Evolutionary conservation across 2,329 filamentous ascomycete genomes (phyloP), one percentile per base, ranked within the genome.

Genomic region (Neopestalotiopsis rosae): DNA sequence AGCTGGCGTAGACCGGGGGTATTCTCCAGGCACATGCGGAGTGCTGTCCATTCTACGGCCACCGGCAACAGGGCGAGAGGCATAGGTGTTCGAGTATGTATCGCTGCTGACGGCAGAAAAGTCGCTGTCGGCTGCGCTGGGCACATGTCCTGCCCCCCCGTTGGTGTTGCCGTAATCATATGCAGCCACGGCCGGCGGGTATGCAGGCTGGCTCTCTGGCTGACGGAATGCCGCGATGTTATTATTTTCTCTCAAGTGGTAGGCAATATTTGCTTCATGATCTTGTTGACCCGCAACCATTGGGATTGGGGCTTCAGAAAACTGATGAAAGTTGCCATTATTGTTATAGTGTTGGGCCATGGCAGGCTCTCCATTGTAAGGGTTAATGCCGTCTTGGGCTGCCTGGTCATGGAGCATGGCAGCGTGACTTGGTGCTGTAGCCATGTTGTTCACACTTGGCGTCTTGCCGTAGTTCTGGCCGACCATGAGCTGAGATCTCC

Each of bases 321-420:
- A 72, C 17, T 69, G 72, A 20, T 65, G 66, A 1, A 70, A 67
- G 57, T 70, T 67, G 24, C 24, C 14, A 49, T 68, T n/a, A 10
- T 38, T 38, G 34, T 38, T 38, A 38, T 38, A 38, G 34, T 67
- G 68, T 45, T 73, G 72, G 42, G 68, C 67, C 24, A 14, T 24
- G n/a, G n/a, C 61, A 3, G 68, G 68, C 24, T 65, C 68, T 13
- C 62, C 67, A 20, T 45, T 64, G 71, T 89, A 89, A 2, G 87
- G 87, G 72, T 90, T 89, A 52, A 89, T 81, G 6, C 87, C 87
- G 69, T 89, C 87, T 71, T 87, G 79, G 69, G 82, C 79, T 2
- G 86, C 87, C 69, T 86, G 82, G 68, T 85, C 79, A 72, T 83
- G 82, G 69, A 87, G 82, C 63, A 87, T 77, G 66, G 83, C 83